Evolutionary conservation across 495 filamentous ascomycete species (phyloP).

Genomic region (Aspergillus steynii): DNA sequence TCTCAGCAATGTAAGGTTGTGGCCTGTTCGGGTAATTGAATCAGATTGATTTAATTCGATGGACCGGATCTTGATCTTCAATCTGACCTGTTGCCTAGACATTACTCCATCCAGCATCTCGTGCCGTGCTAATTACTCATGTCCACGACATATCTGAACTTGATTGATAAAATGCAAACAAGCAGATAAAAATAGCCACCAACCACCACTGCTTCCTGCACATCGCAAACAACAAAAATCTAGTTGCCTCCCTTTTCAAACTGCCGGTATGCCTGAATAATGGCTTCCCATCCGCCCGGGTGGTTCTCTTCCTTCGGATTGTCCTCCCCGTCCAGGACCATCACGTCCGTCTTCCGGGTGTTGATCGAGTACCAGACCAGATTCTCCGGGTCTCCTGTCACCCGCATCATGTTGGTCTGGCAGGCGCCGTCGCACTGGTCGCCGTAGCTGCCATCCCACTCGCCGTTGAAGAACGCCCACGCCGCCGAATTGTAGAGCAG

Average conservation of each 20-base stretch:
- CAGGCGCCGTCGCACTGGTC: conserved; percentile 40
- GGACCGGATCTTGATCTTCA: background rate
- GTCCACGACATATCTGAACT: too few relatives aligned
- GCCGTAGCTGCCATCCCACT: conserved; percentile 34
- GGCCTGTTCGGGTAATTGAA: background rate
- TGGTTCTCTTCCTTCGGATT: conserved; percentile 41
- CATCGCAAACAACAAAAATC: background rate
- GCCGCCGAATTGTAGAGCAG: conserved; percentile 54
- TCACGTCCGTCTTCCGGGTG: conserved; percentile 43
- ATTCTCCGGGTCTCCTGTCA: conserved; percentile 29
- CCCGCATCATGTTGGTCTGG: conserved; percentile 45
- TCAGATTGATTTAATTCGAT: background rate
- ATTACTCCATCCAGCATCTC: too few relatives aligned
- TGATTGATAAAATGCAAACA: background rate
- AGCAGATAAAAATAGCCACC: background rate
- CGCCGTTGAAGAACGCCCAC: conserved; percentile 54
- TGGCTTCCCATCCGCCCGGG: conserved; percentile 56
- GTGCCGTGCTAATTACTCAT: too few relatives aligned
- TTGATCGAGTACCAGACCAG: conserved; percentile 45
- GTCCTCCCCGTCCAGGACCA: conserved; percentile 35
- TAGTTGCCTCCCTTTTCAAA: conserved; percentile 13
- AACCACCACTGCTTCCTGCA: background rate
- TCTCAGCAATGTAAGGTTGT: background rate
- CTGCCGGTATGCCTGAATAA: conserved; percentile 46
- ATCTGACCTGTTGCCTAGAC: background rate